These are phyloP conservation scores for Aspergillus mulundensis DNA, from an alignment of 495 filamentous ascomycete species.

Conservation along the genomic window DNA sequence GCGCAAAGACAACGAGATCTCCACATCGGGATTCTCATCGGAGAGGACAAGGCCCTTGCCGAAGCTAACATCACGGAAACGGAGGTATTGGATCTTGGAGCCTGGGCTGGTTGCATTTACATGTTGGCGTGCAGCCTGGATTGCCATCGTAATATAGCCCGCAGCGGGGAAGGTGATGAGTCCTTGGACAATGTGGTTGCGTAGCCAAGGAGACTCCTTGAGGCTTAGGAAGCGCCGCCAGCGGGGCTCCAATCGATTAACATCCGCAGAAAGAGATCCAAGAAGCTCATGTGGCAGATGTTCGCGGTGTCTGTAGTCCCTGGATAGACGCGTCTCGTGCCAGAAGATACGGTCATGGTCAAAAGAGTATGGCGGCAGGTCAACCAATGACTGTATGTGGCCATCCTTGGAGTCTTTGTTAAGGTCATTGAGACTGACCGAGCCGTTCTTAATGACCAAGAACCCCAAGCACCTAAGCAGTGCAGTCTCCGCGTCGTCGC, in stretches of 20 bases:
- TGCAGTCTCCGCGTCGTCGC: slow-evolving; percentile 3
- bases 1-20: slow-evolving; percentile 6
- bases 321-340: slow-evolving; percentile 40
- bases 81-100: slow-evolving; percentile 1
- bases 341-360: slow-evolving; percentile 38
- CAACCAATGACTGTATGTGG: slow-evolving; percentile 5
- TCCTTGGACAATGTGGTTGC: slow-evolving; percentile 32
- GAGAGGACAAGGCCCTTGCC: slow-evolving; percentile 10
- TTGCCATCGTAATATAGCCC: slow-evolving; percentile 52
- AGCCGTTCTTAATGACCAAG: slow-evolving; percentile 4
- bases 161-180: slow-evolving; percentile 54
- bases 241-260: slow-evolving; percentile 8
- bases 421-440: slow-evolving; percentile 4
- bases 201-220: slow-evolving; percentile 33
- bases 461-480: slow-evolving; percentile 6
- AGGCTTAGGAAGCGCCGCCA: slow-evolving; percentile 30
- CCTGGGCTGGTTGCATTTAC: background rate
- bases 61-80: slow-evolving; percentile 11
- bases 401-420: slow-evolving; percentile 11
- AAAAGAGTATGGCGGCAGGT: slow-evolving; percentile 48
- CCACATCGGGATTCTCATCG: slow-evolving; percentile 1
- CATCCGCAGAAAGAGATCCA: slow-evolving; percentile 15
- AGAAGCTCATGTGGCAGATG: slow-evolving; percentile 23
- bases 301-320: slow-evolving; percentile 13
- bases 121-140: slow-evolving; percentile 43